Base-by-base conservation (phyloP, 176 grass and related monocot genomes). In the Carex cristatella region DNA sequence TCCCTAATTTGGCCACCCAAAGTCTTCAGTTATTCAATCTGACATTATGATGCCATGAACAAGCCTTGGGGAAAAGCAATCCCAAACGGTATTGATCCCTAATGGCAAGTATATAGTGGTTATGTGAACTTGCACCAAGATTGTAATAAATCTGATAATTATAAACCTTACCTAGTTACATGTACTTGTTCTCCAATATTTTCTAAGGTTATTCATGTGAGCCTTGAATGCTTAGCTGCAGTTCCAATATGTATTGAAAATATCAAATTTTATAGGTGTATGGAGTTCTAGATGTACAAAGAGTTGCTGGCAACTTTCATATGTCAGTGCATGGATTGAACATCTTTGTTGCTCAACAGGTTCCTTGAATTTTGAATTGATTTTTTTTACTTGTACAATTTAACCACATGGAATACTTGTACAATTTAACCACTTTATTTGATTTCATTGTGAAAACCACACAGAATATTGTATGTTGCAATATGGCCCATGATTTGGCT, bases 301-400 rank as follows among this genome's bases (percentile, higher is more conserved):
- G 93, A 88, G 96, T 99, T 81, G 96, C 96, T 84, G 96, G 96
- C 32, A 99, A 99, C 91, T 99, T 99, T 75, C 96, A 99, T 87
- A 92, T 99, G 12, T 99, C 96, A 8, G 91, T 99, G 83, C 96
- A 99, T 91, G 96, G 96, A 33, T 92, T 99, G 82, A 99, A 95
- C 87, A 91, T 95, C 83, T 95, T 95, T 94, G 93, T 94, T 89
- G 96, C 96, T 87, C 91, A 99, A 81, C 92, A 94, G 96, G 96
- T 95, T 91, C 87, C 60, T 74, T 81, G 81, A 87, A 86, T 75
- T 80, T 46, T 32, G 35, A 65, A 84, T 84, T 73, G 13, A 44
- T 79, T 28, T 69, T 44, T 23, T 84, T 68, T 61, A 7, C 80
- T 51, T 81, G 7, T 79, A 35, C 78, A 74, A 86, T 71, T 66